Evolutionary conservation across 768 basidiomycete genomes (phyloP).

Genomic region (Thelephora ganbajun): DNA sequence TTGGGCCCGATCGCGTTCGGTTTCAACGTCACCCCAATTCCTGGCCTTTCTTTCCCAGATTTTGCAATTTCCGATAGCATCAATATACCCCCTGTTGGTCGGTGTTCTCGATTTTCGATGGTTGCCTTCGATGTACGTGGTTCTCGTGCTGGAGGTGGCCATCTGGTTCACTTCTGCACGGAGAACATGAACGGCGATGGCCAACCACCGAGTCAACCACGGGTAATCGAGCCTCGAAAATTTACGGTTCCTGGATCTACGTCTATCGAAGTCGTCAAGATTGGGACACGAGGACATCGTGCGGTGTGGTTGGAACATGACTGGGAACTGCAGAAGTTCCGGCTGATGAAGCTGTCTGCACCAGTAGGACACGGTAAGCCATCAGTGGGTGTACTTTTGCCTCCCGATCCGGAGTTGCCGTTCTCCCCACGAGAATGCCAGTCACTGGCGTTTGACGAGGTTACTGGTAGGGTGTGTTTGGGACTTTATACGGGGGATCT

Average conservation of each 20-base stretch:
- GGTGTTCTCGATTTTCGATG: neutral
- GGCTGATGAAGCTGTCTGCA: constrained; percentile 34
- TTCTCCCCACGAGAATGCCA: constrained; percentile 32
- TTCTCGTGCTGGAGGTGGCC: neutral
- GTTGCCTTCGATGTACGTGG: constrained; percentile 3
- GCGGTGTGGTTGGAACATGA: constrained; percentile 41
- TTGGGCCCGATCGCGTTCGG: neutral
- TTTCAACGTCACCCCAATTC: neutral
- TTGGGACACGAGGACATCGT: constrained; percentile 26
- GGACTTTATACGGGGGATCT: constrained; percentile 39
- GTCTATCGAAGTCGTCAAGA: constrained; percentile 13
- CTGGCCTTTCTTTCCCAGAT: neutral
- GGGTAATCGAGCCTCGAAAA: constrained; percentile 1
- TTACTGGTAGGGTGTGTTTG: constrained; percentile 34
- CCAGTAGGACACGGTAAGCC: constrained; percentile 16
- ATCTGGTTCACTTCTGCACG: constrained; percentile 1
- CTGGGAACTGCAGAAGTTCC: constrained; percentile 33
- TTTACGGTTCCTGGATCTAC: constrained; percentile 11
- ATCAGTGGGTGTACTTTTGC: constrained; percentile 26
- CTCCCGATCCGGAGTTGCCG: constrained; percentile 33
- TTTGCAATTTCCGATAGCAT: neutral
- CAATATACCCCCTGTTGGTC: neutral
- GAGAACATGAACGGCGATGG: too few relatives aligned
- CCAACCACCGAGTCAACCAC: neutral
- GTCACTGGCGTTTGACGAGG: constrained; percentile 41